These are phyloP conservation scores for Trapa incisa DNA, from an alignment of 345 rosid species.

Conservation along the genomic window DNA sequence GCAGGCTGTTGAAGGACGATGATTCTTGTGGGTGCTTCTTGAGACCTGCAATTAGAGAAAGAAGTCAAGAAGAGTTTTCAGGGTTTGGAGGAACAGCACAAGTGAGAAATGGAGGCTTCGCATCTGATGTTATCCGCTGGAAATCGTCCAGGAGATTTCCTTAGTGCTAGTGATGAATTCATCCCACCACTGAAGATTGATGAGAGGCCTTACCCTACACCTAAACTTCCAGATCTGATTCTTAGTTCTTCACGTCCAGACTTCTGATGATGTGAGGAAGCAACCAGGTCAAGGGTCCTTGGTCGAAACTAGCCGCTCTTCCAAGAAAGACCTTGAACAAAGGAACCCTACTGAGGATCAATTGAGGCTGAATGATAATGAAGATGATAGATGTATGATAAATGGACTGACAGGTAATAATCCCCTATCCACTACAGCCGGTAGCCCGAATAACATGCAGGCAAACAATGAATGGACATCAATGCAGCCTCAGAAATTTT, in stretches of 20 bases:
- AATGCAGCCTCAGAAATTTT: slow-evolving; percentile 15
- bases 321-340: background rate
- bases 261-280: slow-evolving; percentile 39
- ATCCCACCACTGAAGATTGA: slow-evolving; percentile 13
- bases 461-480: slow-evolving; percentile 12
- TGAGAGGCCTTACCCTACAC: slow-evolving; percentile 25
- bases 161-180: slow-evolving; percentile 33
- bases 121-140: slow-evolving; percentile 86
- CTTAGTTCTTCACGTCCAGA: slow-evolving; percentile 24
- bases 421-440: slow-evolving; percentile 19
- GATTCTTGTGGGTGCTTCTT: slow-evolving; percentile 16
- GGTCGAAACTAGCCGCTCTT: too few relatives aligned
- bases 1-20: slow-evolving; percentile 36
- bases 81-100: slow-evolving; percentile 27
- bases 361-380: slow-evolving; percentile 1
- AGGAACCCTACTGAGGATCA: slow-evolving; percentile 14
- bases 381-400: slow-evolving; percentile 14
- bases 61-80: background rate
- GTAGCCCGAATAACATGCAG: slow-evolving; percentile 15
- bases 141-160: slow-evolving; percentile 58
- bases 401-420: slow-evolving; percentile 34
- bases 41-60: slow-evolving; percentile 16
- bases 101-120: slow-evolving; percentile 38
- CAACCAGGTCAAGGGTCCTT: slow-evolving; percentile 8
- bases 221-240: slow-evolving; percentile 3